These are phyloP conservation scores for Spatholobus suberectus DNA, from an alignment of 306 rosid species.

Conservation along the genomic window DNA sequence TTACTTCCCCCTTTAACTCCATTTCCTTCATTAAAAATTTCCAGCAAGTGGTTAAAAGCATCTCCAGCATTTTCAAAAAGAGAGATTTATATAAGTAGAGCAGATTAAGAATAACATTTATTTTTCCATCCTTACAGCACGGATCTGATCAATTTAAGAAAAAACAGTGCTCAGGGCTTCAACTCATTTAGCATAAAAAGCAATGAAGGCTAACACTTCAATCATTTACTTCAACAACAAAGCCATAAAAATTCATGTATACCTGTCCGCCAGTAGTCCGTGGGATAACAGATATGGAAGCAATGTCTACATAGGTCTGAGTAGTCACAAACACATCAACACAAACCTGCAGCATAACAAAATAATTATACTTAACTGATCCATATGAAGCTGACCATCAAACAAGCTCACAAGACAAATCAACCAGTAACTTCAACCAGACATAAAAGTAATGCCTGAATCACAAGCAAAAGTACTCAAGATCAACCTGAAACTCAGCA, in stretches of 20 bases:
- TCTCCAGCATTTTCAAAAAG: slow-evolving; percentile 28
- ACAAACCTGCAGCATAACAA: slow-evolving; percentile 73
- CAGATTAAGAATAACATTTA: not conserved
- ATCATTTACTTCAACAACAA: slow-evolving; percentile 6
- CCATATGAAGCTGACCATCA: slow-evolving; percentile 23
- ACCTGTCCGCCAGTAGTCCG: slow-evolving; percentile 99
- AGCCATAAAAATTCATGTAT: slow-evolving; percentile 27
- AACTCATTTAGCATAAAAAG: slow-evolving; percentile 23
- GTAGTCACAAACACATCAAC: slow-evolving; percentile 90
- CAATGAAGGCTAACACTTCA: slow-evolving; percentile 11
- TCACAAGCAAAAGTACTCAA: slow-evolving; percentile 34
- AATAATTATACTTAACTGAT: slow-evolving; percentile 34
- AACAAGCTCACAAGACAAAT: slow-evolving; percentile 14
- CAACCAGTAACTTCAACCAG: slow-evolving; percentile 26
- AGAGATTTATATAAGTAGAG: slow-evolving; percentile 7
- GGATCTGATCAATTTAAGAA: not conserved
- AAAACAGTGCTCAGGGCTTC: slow-evolving; percentile 14
- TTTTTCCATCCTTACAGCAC: slow-evolving; percentile 17
- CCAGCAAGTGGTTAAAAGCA: not conserved
- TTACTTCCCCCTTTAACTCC: slow-evolving; percentile 1
- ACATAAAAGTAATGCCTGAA: slow-evolving; percentile 26
- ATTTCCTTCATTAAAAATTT: not conserved
- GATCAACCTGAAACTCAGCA: slow-evolving; percentile 89
- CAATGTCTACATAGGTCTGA: slow-evolving; percentile 86
- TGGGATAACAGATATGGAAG: slow-evolving; percentile 88